Percentiles rank a stretch among this genome's conserved stretches.
Conservation (phyloP, 2,329 filamentous ascomycete species). For the Diaporthe vexans region DNA sequence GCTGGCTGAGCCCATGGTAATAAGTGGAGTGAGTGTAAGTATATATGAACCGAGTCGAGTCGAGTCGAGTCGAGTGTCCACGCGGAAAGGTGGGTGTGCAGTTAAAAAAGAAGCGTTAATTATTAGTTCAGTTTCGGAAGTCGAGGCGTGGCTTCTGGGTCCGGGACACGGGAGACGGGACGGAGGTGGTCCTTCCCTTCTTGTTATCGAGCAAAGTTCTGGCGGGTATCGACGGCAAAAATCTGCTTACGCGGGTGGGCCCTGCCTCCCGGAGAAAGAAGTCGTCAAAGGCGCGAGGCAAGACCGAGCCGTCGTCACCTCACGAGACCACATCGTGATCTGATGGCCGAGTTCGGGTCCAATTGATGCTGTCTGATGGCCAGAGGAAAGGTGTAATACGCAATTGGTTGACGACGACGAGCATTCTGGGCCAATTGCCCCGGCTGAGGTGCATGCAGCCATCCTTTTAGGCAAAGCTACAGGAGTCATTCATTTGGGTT, state of each 20-base stretch:
- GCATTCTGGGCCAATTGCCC: slow-evolving; percentile 9
- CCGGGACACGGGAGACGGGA: neutral
- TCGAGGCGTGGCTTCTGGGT: neutral
- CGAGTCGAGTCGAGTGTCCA: too few relatives aligned
- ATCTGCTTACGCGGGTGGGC: slow-evolving; percentile 28
- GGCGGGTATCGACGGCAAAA: slow-evolving; percentile 29
- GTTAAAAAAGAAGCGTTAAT: neutral
- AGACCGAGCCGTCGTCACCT: slow-evolving; percentile 19
- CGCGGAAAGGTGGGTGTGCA: neutral
- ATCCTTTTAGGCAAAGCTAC: neutral
- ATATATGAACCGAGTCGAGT: too few relatives aligned
- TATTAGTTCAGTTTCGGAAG: neutral
- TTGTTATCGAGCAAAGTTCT: slow-evolving; percentile 10
- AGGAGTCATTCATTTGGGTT: neutral
- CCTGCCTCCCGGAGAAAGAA: slow-evolving; percentile 6
- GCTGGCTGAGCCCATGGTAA: slow-evolving; percentile 38
- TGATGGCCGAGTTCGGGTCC: neutral
- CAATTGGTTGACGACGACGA: neutral
- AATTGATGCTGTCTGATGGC: neutral
- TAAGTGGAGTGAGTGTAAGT: too few relatives aligned
- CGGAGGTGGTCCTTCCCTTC: neutral
- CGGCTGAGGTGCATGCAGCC: neutral
- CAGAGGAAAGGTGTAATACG: slow-evolving; percentile 6
- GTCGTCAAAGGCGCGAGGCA: slow-evolving; percentile 17
- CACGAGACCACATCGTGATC: slow-evolving; percentile 4